Conservation (phyloP, 495 filamentous ascomycete species). For the Aspergillus avenaceus region DNA sequence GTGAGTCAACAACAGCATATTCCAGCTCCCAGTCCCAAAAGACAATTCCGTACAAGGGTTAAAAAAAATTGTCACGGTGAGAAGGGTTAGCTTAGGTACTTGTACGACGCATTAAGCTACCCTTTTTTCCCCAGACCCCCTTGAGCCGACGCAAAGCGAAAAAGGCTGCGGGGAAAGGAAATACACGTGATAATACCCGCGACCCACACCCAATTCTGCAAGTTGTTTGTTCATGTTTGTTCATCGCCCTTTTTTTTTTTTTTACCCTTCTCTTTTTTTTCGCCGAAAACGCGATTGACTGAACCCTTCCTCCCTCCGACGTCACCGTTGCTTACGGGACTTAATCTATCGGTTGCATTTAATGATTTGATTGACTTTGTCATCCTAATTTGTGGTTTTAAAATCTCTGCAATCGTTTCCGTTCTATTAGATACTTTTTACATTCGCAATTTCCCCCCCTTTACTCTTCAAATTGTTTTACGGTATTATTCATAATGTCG, state of each 20-base stretch:
- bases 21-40: constrained; percentile 12
- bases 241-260: too few relatives aligned
- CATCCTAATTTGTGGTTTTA: neutral
- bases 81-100: constrained; percentile 9
- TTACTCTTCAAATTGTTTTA: too few relatives aligned
- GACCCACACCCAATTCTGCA: constrained; percentile 1
- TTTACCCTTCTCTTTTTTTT: constrained; percentile 12
- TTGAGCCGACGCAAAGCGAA: constrained; percentile 44
- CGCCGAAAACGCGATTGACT: constrained; percentile 4
- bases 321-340: constrained; percentile 2
- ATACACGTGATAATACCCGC: constrained; percentile 18
- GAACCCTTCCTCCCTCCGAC: constrained; percentile 8
- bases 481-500: constrained; percentile 39
- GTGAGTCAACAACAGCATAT: constrained; percentile 16
- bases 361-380: neutral
- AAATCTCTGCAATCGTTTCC: neutral
- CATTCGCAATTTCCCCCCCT: neutral
- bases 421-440: neutral
- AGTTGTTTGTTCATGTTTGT: too few relatives aligned
- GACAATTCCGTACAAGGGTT: constrained; percentile 1
- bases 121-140: constrained; percentile 1
- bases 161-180: constrained; percentile 36
- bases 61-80: neutral
- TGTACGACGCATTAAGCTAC: neutral
- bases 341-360: neutral